These are phyloP conservation scores for Pichia eremophila DNA, from an alignment of 805 yeast species.

Conservation along the genomic window DNA sequence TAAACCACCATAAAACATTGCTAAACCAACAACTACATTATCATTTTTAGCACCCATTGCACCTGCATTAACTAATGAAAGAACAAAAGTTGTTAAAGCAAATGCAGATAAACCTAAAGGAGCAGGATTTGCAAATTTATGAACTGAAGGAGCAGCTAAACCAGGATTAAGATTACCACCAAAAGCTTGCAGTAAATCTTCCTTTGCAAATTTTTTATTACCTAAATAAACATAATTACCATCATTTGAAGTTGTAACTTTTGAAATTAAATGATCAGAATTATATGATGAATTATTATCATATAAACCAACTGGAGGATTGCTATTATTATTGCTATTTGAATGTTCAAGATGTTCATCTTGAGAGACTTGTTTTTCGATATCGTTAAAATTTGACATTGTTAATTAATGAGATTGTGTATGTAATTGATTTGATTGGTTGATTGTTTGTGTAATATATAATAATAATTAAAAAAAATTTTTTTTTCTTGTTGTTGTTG, in stretches of 20 bases:
- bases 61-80: constrained; percentile 52
- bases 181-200: constrained; percentile 55
- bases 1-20: constrained; percentile 65
- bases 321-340: constrained; percentile 9
- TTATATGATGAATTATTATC: constrained; percentile 7
- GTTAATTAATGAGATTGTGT: too few species aligned
- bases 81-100: constrained; percentile 58
- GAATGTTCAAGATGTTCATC: constrained; percentile 12
- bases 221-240: constrained; percentile 67
- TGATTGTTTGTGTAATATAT: background rate
- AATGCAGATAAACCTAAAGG: constrained; percentile 68
- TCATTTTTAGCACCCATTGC: constrained; percentile 60
- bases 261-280: constrained; percentile 10
- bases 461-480: too few species aligned
- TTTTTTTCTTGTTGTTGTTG: too few species aligned
- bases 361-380: constrained; percentile 14
- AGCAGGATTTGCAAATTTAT: constrained; percentile 64
- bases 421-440: background rate
- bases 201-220: constrained; percentile 52
- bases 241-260: constrained; percentile 40
- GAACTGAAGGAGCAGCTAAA: constrained; percentile 44
- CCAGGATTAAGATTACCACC: constrained; percentile 84
- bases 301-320: constrained; percentile 15
- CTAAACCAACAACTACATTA: constrained; percentile 54
- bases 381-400: constrained; percentile 11